These are phyloP conservation scores for Didymosphaeria variabile DNA, from an alignment of 2,329 filamentous ascomycete genomes.

Conservation along the genomic window DNA sequence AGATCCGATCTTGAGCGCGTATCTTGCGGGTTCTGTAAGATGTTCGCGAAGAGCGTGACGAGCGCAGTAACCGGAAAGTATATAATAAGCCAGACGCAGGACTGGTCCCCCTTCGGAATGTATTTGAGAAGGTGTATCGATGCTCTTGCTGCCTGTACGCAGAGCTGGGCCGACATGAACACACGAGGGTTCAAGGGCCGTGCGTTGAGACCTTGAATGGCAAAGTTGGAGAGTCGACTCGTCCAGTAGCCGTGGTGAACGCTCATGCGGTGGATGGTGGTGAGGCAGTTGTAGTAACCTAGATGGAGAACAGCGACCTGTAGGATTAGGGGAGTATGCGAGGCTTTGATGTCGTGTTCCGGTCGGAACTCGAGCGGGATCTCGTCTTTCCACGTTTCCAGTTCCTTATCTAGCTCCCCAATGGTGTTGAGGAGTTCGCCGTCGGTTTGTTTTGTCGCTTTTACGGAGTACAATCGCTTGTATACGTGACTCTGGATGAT, in stretches of 20 bases:
- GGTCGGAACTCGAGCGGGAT: constrained; percentile 97
- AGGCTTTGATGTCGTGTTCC: constrained; percentile 93
- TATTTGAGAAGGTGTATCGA: constrained; percentile 96
- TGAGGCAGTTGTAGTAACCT: constrained; percentile 96
- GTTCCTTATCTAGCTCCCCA: constrained; percentile 81
- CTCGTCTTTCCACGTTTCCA: constrained; percentile 95
- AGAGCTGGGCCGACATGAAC: constrained; percentile 91
- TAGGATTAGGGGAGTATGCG: constrained; percentile 90
- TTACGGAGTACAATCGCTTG: constrained; percentile 89
- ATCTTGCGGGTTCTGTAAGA: constrained; percentile 93
- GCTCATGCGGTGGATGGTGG: constrained; percentile 98
- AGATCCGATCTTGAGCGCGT: constrained; percentile 87
- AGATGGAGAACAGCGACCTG: constrained; percentile 96
- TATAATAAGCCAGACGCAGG: constrained; percentile 94
- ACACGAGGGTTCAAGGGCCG: constrained; percentile 90
- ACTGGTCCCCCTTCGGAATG: constrained; percentile 92
- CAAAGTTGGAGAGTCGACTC: constrained; percentile 90
- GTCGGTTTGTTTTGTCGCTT: constrained; percentile 88
- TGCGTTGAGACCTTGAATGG: constrained; percentile 91
- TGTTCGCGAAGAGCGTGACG: constrained; percentile 95
- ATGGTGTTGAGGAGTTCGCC: constrained; percentile 95
- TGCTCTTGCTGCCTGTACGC: constrained; percentile 89
- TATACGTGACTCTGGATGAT: constrained; percentile 95
- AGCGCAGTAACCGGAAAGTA: constrained; percentile 97
- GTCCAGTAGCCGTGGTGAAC: constrained; percentile 99